Percentiles rank a stretch among this genome's conserved stretches.
Conservation (phyloP, 306 rosid species). For the Cyamopsis tetragonoloba region DNA sequence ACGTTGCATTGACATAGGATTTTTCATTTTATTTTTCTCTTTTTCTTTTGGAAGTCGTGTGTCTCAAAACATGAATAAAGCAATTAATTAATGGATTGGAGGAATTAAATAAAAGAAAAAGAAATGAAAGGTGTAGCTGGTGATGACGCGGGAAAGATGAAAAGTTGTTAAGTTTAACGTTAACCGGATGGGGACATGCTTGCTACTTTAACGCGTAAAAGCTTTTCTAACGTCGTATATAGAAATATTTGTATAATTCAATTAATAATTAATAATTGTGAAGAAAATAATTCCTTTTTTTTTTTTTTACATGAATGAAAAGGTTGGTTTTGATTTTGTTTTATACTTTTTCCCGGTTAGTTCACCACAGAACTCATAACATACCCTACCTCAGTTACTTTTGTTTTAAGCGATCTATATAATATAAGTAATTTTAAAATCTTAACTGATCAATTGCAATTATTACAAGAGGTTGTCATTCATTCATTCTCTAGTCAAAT, state of each 20-base stretch:
- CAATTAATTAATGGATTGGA: background rate
- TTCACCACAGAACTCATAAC: too few relatives aligned
- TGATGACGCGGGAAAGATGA: conserved; percentile 36
- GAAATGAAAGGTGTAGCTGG: conserved; percentile 20
- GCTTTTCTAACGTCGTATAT: background rate
- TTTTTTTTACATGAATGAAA: too few relatives aligned
- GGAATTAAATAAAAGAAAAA: background rate
- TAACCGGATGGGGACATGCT: conserved; percentile 27
- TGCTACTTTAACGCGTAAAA: conserved; percentile 11
- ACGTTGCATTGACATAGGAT: conserved; percentile 5
- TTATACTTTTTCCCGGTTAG: too few relatives aligned
- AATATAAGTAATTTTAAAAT: background rate
- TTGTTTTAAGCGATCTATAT: background rate
- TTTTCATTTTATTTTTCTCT: background rate
- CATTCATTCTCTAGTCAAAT: too few relatives aligned
- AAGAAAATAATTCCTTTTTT: background rate
- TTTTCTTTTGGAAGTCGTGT: background rate
- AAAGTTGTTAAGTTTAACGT: conserved; percentile 14
- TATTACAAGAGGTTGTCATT: too few relatives aligned
- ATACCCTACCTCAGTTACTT: background rate
- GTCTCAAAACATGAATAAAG: background rate
- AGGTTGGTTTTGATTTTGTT: too few relatives aligned
- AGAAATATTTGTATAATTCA: background rate
- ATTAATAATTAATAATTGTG: background rate
- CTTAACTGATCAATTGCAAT: background rate